These are phyloP conservation scores for Corylus avellana DNA, from an alignment of 306 rosid genomes.

Conservation along the genomic window DNA sequence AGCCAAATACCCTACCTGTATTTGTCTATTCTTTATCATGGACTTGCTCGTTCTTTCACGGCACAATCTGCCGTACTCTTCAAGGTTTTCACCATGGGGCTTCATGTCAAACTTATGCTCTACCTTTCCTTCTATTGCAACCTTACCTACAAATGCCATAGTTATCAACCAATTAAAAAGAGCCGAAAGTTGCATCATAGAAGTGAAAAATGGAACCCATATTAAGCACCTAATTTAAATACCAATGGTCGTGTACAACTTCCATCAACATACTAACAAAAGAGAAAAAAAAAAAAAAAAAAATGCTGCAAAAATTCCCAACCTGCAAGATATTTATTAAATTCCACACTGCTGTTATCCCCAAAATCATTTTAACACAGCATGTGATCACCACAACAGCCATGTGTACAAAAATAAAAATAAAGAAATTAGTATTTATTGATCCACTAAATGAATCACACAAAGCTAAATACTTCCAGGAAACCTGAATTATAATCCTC, in stretches of 20 bases:
- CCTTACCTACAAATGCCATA: conserved; percentile 52
- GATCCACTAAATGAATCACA: not conserved
- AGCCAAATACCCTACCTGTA: conserved; percentile 62
- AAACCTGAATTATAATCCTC: conserved; percentile 27
- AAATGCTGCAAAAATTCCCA: too few species aligned
- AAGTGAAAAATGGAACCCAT: not conserved
- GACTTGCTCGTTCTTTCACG: conserved; percentile 95
- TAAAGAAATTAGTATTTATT: not conserved
- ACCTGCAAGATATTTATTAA: not conserved
- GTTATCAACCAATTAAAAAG: conserved; percentile 16
- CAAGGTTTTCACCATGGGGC: conserved; percentile 88
- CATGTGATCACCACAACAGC: not conserved
- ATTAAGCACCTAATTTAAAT: not conserved
- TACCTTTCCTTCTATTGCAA: conserved; percentile 90
- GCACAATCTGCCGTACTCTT: conserved; percentile 85
- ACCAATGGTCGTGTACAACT: not conserved
- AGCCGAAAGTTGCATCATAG: not conserved
- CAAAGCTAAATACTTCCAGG: not conserved
- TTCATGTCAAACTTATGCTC: conserved; percentile 98
- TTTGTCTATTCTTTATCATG: conserved; percentile 78
- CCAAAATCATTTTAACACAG: not conserved
- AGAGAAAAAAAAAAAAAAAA: too few species aligned
- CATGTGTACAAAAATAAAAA: not conserved
- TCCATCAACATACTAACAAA: not conserved
- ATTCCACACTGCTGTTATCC: not conserved